phyloP scores from a whole-genome alignment of 345 rosid genomes.

The Citropsis articulata region DNA sequence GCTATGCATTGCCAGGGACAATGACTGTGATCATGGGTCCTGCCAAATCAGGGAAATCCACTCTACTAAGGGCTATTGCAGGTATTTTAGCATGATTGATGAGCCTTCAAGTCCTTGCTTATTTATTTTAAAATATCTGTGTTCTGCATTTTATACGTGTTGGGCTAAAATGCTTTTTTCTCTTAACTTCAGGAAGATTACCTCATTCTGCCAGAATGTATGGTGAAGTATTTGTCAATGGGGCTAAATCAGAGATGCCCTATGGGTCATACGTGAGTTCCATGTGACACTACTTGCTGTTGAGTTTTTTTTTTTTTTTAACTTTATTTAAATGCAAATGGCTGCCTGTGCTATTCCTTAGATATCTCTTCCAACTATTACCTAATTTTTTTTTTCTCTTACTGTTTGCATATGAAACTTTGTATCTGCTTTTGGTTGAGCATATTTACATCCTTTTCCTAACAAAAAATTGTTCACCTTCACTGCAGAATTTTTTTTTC shows the following conservation, averaged over 20 bases:
- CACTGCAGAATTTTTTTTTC: not conserved
- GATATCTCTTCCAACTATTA: not conserved
- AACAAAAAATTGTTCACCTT: not conserved
- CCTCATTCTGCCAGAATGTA: conserved; percentile 73
- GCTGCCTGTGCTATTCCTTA: not conserved
- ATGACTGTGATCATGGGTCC: conserved; percentile 99
- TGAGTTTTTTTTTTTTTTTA: not conserved
- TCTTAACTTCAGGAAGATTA: conserved; percentile 64
- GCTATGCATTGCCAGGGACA: conserved; percentile 94
- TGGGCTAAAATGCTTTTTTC: conserved; percentile 19
- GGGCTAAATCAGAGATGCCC: conserved; percentile 62
- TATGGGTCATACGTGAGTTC: conserved; percentile 92
- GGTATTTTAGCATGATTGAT: conserved; percentile 38
- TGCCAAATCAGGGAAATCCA: conserved; percentile 96
- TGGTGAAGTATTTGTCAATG: conserved; percentile 88
- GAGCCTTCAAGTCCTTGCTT: not conserved
- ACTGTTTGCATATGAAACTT: not conserved
- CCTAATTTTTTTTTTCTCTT: not conserved
- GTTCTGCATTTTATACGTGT: not conserved
- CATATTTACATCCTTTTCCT: not conserved
- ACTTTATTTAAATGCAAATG: not conserved
- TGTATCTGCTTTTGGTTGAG: not conserved
- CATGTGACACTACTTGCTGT: not conserved
- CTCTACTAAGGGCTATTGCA: conserved; percentile 85
- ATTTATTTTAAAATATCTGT: not conserved